Conservation (phyloP, 2,329 filamentous ascomycete genomes). For the Aspergillus texensis region DNA sequence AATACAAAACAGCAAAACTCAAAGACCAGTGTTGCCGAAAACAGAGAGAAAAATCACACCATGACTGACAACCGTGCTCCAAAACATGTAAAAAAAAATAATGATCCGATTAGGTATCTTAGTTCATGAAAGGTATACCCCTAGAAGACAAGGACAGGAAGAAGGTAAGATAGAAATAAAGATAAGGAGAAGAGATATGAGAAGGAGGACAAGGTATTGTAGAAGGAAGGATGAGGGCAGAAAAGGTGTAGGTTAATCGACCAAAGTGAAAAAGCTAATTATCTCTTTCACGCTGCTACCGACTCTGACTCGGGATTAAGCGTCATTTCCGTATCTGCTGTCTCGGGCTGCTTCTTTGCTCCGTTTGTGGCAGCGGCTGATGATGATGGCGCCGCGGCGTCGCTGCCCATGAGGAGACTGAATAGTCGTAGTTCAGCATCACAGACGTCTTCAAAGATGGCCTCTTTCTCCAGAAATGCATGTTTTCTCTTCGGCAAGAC, state of each 20-base stretch:
- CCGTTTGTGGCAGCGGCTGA: constrained; percentile 17
- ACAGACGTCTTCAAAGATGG: constrained; percentile 47
- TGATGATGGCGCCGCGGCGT: constrained; percentile 6
- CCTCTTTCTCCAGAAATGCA: constrained; percentile 47
- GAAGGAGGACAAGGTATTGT: not conserved
- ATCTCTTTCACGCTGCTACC: constrained; percentile 8
- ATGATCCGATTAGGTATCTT: constrained; percentile 3
- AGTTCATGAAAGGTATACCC: not conserved
- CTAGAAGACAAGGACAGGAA: not conserved
- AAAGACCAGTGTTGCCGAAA: not conserved
- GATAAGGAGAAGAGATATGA: not conserved
- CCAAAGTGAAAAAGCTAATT: not conserved
- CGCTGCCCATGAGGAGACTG: constrained; percentile 28
- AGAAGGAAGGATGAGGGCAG: not conserved
- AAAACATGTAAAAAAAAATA: not conserved
- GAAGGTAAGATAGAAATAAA: not conserved
- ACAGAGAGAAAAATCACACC: not conserved
- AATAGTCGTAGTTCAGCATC: constrained; percentile 45
- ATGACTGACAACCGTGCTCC: constrained; percentile 1
- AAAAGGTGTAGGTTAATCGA: not conserved
- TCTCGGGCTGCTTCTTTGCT: constrained; percentile 15
- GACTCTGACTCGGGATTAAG: constrained; percentile 15
- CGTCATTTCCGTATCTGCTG: not conserved
- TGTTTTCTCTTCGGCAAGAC: constrained; percentile 41
- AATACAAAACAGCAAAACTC: constrained; percentile 1